Base-by-base conservation (phyloP, 208 protist genomes). In the Vickermania ingenoplastis region DNA sequence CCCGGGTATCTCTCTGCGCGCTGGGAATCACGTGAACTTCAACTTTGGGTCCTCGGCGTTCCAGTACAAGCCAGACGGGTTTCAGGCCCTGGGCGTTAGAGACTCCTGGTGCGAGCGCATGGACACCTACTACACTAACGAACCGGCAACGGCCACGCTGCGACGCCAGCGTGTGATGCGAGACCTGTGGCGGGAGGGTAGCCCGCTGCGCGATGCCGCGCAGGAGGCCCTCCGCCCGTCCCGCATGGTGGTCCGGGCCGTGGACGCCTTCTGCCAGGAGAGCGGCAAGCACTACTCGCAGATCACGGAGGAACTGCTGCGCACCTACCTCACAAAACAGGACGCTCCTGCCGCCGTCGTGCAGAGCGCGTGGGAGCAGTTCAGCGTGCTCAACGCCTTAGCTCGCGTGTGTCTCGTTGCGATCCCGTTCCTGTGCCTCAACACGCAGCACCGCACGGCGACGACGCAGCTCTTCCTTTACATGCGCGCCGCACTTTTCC, bases 41-140 rank as follows among this genome's bases (percentile, higher is more conserved):
- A 96, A 96, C 75, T 95, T 96, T 72, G 91, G 91, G 48, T 88
- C 85, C 5, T 78, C 78, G 13, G 71, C 77, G 24, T 87, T 96
- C 54, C 81, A 83, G 59, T 80, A 78, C 75, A 92, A 94, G 68
- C 91, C 91, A 4, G 86, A 92, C 28, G 86, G 84, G 31, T 96
- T 92, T 67, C 76, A 64, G 57, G 79, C 91, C 4, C 78, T 96
- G 7, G 86, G 91, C 22, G 85, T 94, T 57, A 73, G 83, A 26
- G 91, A 96, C 70, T 92, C 91, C 45, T 96, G 91, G 88, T 81
- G 76, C 65, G 87, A 94, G 69, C 80, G 91, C 11, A 92, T 96
- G 53, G 86, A 95, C 64, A 77, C 80, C 25, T 94, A 87, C 68
- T 96, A 95, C 74, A 71, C 75, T 53, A 90, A 82, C 52, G 72